Base-by-base conservation (phyloP, 2,329 filamentous ascomycete genomes). In the Sordariomycetes sp. region DNA sequence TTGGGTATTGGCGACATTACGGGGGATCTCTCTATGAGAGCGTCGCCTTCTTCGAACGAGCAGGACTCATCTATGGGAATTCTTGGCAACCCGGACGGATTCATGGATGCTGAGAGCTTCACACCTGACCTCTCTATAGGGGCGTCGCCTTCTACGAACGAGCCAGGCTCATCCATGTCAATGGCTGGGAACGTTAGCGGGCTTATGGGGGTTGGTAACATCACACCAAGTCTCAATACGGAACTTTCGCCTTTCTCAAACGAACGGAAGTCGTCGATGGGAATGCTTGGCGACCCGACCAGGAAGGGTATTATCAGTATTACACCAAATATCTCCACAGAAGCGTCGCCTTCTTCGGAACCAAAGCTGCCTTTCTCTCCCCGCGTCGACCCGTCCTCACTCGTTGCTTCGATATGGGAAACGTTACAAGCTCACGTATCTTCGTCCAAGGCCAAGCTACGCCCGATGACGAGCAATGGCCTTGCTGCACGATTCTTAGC, bases 331-430 rank as follows among this genome's bases (percentile, higher is more conserved):
- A 3, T 4, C 22, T 50, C 45, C 24, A 12, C 45, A 10, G n/a
- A 22, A 8, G 45, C 45, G 3, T 22, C 22, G 6, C 6, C 45
- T 50, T 50, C 51, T 10, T 22, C 51, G 28, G 51, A 32, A 2
- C 51, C 15, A 13, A 10, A 13, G 25, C 8, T n/a, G 17, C 55
- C 45, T 10, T 22, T 32, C 8, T 24, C 48, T 3, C 25, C 55
- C 25, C 34, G 12, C 39, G n/a, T 48, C 24, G 56, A 54, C 3
- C 56, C 51, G 17, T 22, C 56, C 20, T 65, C 70, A 2, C 64
- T 81, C 2, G 68, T 78, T n/a, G 65, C 62, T 5, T 69, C 72
- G 8, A 70, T 70, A 3, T 78, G 73, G 72, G 72, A 75, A 55
- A 64, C 73, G 5, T 64, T 81, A 25, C 66, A 73, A 39, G 67